Percentiles rank a stretch among this genome's conserved stretches.
These are phyloP conservation scores for Mucor mucedo DNA, from an alignment of 371 early-diverging fungal species.

Conservation along the genomic window DNA sequence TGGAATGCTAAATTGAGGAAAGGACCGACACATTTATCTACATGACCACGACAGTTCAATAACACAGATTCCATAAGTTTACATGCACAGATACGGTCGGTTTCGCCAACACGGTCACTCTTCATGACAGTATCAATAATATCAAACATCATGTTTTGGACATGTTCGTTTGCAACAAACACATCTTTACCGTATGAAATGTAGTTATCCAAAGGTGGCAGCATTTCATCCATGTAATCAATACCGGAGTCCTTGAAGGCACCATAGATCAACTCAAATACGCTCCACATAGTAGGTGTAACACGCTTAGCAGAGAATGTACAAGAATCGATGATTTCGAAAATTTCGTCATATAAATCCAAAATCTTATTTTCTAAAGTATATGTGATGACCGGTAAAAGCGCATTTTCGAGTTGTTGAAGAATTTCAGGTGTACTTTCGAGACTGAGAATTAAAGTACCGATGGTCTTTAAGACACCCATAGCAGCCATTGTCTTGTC, in stretches of 20 bases:
- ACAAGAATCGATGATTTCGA: constrained; percentile 87
- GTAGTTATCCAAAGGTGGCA: constrained; percentile 88
- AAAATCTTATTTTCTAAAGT: constrained; percentile 75
- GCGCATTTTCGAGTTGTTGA: constrained; percentile 71
- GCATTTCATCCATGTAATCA: constrained; percentile 85
- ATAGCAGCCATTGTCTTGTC: constrained; percentile 91
- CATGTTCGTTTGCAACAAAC: constrained; percentile 63
- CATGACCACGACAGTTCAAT: constrained; percentile 76
- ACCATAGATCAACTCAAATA: constrained; percentile 76
- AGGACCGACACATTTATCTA: constrained; percentile 65
- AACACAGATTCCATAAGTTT: constrained; percentile 81
- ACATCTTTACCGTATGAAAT: constrained; percentile 82
- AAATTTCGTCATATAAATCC: constrained; percentile 85
- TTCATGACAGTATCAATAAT: constrained; percentile 76
- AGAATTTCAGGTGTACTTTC: constrained; percentile 70
- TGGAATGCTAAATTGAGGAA: constrained; percentile 73
- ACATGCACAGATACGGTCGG: constrained; percentile 77
- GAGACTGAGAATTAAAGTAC: constrained; percentile 77
- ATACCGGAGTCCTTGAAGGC: constrained; percentile 78
- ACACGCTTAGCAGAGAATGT: constrained; percentile 82
- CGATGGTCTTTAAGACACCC: constrained; percentile 89
- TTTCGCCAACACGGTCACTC: constrained; percentile 69
- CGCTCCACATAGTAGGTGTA: constrained; percentile 82
- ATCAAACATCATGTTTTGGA: constrained; percentile 69
- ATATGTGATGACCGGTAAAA: constrained; percentile 74